Conservation (phyloP, 1,284 basidiomycete genomes). For the Exobasidium cylindrosporum region DNA sequence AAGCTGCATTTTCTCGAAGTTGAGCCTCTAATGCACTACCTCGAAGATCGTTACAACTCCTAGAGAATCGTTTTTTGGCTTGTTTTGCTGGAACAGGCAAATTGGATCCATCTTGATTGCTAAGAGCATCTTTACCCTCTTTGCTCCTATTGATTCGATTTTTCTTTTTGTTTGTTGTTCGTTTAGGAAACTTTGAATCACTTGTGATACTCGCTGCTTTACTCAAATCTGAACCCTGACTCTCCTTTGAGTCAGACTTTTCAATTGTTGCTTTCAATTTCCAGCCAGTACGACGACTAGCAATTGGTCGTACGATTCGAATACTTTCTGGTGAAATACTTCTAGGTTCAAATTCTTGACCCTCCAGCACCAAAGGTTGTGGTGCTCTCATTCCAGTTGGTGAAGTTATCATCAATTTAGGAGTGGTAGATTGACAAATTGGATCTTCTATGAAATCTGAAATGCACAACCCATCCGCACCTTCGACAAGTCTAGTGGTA, state of each 20-base stretch:
- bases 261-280: background rate
- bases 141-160: background rate
- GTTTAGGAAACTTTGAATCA: background rate
- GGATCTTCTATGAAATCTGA: background rate
- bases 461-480: background rate
- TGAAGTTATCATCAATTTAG: constrained; percentile 6
- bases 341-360: constrained; percentile 9
- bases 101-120: background rate
- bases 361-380: constrained; percentile 3
- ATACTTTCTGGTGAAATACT: constrained; percentile 3
- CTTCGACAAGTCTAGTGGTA: background rate
- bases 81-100: background rate
- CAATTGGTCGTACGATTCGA: background rate
- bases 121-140: background rate
- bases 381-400: constrained; percentile 5
- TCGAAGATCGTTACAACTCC: constrained; percentile 2
- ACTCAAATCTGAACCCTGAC: background rate
- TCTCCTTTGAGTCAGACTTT: background rate
- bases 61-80: background rate
- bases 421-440: background rate
- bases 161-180: background rate
- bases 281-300: background rate
- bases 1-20: background rate
- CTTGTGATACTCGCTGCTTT: background rate
- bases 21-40: background rate